Conservation (phyloP, 768 basidiomycete species). For the Calvatia gigantea region DNA sequence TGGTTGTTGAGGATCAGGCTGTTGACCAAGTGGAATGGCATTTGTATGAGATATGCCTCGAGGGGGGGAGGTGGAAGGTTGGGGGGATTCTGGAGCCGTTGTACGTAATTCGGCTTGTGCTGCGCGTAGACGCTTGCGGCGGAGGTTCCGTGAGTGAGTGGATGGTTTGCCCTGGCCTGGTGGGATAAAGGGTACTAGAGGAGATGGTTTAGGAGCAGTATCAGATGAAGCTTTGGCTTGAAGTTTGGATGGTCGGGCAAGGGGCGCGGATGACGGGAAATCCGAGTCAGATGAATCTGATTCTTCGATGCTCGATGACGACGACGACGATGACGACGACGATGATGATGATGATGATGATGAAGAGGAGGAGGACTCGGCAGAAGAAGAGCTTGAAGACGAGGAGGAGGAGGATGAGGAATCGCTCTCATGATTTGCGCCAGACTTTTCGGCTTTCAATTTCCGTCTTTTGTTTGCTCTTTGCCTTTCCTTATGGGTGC, state of each 20-base stretch:
- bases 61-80: slow-evolving; percentile 14
- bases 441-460: not conserved
- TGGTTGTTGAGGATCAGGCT: not conserved
- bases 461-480: slow-evolving; percentile 8
- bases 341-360: slow-evolving; percentile 24
- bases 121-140: slow-evolving; percentile 45
- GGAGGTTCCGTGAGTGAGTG: slow-evolving; percentile 56
- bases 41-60: slow-evolving; percentile 39
- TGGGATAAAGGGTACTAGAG: slow-evolving; percentile 32
- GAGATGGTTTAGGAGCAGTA: not conserved
- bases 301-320: slow-evolving; percentile 13
- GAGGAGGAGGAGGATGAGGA: slow-evolving; percentile 24
- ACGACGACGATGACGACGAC: slow-evolving; percentile 18
- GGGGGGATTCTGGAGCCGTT: slow-evolving; percentile 15
- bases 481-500: not conserved
- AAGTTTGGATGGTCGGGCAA: not conserved
- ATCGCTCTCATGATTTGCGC: slow-evolving; percentile 16
- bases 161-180: slow-evolving; percentile 58
- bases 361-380: slow-evolving; percentile 22
- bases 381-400: slow-evolving; percentile 17
- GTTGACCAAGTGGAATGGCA: slow-evolving; percentile 37
- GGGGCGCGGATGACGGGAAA: slow-evolving; percentile 18
- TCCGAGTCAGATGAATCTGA: slow-evolving; percentile 20
- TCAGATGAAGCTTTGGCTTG: not conserved
- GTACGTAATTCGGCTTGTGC: slow-evolving; percentile 15